phyloP scores from a whole-genome alignment of 768 basidiomycete species.

The Wakefieldia striispora region DNA sequence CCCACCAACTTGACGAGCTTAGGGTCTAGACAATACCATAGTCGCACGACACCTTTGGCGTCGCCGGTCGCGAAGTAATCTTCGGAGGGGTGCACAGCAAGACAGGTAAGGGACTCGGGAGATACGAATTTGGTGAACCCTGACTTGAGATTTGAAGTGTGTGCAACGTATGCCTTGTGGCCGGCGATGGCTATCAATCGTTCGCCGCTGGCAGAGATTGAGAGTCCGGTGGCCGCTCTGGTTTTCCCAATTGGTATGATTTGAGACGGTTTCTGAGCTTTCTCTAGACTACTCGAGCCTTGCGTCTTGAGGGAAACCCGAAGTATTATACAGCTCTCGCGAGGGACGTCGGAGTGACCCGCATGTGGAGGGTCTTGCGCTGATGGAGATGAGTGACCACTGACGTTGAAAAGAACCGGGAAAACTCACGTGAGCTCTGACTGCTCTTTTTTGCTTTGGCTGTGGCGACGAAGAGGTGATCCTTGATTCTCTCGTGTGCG shows the following conservation, averaged over 20 bases:
- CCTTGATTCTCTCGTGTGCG: conserved; percentile 66
- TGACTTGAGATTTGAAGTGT: conserved; percentile 50
- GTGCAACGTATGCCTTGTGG: conserved; percentile 74
- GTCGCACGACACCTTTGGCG: conserved; percentile 72
- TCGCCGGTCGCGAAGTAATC: conserved; percentile 98
- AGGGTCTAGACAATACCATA: conserved; percentile 91
- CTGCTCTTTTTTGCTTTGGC: conserved; percentile 49
- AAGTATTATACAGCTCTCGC: conserved; percentile 49
- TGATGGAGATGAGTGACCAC: conserved; percentile 6
- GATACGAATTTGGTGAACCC: conserved; percentile 85
- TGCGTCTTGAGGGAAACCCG: conserved; percentile 56
- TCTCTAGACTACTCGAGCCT: conserved; percentile 38
- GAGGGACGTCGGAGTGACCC: not conserved
- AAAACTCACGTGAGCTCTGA: conserved; percentile 23
- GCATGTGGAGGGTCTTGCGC: conserved; percentile 6
- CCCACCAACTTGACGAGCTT: conserved; percentile 50
- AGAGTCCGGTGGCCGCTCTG: conserved; percentile 58
- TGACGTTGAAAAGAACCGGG: not conserved
- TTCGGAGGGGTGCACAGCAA: conserved; percentile 85
- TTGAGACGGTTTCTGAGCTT: conserved; percentile 46
- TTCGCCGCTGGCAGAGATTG: conserved; percentile 70
- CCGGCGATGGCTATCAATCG: conserved; percentile 77
- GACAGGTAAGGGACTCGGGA: conserved; percentile 74
- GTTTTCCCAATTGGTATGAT: conserved; percentile 65
- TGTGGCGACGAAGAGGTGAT: conserved; percentile 67